A percentile compares a stretch with the other conserved stretches of the same genome.
Conservation (phyloP, 208 protist genomes). For the Acanthamoeba comandoni region DNA sequence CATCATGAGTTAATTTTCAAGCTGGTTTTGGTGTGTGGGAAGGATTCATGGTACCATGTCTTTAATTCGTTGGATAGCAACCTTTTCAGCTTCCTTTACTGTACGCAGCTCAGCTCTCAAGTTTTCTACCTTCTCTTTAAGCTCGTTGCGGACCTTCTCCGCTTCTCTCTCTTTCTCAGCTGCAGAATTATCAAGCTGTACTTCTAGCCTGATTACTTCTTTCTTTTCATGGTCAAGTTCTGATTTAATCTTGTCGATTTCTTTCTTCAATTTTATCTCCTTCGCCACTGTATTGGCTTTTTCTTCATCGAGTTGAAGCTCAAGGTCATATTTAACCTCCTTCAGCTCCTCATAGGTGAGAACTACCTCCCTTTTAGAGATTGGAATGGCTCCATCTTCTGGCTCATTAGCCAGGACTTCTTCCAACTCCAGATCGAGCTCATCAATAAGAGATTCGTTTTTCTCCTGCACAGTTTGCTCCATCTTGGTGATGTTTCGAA, state of each 20-base stretch:
- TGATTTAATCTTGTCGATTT: conserved; percentile 34
- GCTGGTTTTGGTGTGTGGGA: not conserved
- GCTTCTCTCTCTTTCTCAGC: conserved; percentile 27
- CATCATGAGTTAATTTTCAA: too few species aligned
- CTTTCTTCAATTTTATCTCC: conserved; percentile 20
- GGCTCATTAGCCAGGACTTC: conserved; percentile 32
- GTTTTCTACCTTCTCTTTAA: conserved; percentile 29
- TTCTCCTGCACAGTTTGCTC: conserved; percentile 55
- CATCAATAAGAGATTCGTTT: conserved; percentile 42
- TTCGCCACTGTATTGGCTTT: conserved; percentile 24
- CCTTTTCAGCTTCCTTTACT: conserved; percentile 43
- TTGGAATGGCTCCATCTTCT: conserved; percentile 22
- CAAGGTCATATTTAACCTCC: conserved; percentile 52
- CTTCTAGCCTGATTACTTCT: conserved; percentile 51
- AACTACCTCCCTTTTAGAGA: conserved; percentile 18
- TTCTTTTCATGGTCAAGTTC: conserved; percentile 47
- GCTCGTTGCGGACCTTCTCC: conserved; percentile 18
- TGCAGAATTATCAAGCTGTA: conserved; percentile 33
- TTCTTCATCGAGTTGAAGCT: conserved; percentile 62
- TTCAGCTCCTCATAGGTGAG: conserved; percentile 32
- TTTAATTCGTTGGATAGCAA: conserved; percentile 10
- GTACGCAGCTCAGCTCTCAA: conserved; percentile 32
- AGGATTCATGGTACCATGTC: conserved; percentile 2
- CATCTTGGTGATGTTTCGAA: conserved; percentile 62
- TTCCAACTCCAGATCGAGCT: conserved; percentile 39